A percentile compares a stretch with the other conserved stretches of the same genome.
Conservation (phyloP, 2,329 filamentous ascomycete species). For the Penicillium griseofulvum region DNA sequence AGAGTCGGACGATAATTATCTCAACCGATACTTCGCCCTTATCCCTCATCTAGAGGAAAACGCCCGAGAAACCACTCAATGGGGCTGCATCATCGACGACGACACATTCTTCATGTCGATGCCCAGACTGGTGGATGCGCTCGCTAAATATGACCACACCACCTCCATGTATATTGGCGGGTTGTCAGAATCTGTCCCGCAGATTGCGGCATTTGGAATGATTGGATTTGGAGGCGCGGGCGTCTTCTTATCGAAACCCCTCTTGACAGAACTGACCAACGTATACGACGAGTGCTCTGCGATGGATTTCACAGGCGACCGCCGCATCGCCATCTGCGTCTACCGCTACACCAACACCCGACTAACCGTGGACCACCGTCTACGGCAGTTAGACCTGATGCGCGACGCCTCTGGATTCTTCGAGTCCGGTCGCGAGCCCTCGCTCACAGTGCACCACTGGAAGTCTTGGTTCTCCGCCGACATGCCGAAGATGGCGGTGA, state of each 20-base stretch:
- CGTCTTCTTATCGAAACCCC: slow-evolving; percentile 56
- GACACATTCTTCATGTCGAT: slow-evolving; percentile 64
- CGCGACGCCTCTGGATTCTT: slow-evolving; percentile 60
- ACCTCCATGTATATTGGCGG: slow-evolving; percentile 56
- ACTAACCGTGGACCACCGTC: slow-evolving; percentile 55
- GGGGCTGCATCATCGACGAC: slow-evolving; percentile 60
- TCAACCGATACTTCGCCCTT: slow-evolving; percentile 58
- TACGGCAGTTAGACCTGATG: slow-evolving; percentile 58
- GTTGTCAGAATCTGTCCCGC: slow-evolving; percentile 56
- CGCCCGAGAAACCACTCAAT: slow-evolving; percentile 48
- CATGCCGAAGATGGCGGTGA: slow-evolving; percentile 52
- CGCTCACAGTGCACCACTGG: slow-evolving; percentile 62
- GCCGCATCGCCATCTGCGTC: slow-evolving; percentile 58
- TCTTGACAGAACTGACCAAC: slow-evolving; percentile 50
- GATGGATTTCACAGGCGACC: slow-evolving; percentile 52
- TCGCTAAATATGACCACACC: slow-evolving; percentile 51
- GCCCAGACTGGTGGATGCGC: slow-evolving; percentile 48
- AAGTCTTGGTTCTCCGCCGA: slow-evolving; percentile 57
- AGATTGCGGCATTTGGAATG: slow-evolving; percentile 54
- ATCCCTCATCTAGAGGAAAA: slow-evolving; percentile 51
- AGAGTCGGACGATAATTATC: slow-evolving; percentile 37
- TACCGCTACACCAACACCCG: slow-evolving; percentile 54
- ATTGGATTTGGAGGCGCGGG: slow-evolving; percentile 64
- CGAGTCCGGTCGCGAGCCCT: slow-evolving; percentile 53
- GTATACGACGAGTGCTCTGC: slow-evolving; percentile 52